A percentile compares a stretch with the other conserved stretches of the same genome.
Conservation (phyloP, 805 yeast species). For the Metschnikowia bowlesiae region DNA sequence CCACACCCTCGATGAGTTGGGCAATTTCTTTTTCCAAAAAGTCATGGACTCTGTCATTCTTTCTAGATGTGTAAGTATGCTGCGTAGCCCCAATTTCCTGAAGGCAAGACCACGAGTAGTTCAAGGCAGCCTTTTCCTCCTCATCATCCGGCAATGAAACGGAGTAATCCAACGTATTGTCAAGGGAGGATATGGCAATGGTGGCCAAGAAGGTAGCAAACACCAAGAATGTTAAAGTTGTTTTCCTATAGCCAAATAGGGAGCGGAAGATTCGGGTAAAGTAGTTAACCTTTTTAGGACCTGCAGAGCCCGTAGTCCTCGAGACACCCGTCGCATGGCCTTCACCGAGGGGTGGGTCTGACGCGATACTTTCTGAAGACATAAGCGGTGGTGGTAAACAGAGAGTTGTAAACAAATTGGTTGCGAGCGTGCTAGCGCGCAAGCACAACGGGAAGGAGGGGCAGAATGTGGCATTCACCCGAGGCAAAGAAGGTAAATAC, state of each 20-base stretch:
- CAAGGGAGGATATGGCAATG: constrained; percentile 33
- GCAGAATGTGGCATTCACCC: not conserved
- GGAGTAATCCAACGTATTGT: constrained; percentile 36
- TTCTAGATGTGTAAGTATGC: constrained; percentile 78
- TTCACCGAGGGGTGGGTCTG: constrained; percentile 1
- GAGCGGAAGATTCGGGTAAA: constrained; percentile 37
- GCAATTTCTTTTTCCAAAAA: constrained; percentile 45
- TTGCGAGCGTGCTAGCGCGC: constrained; percentile 2
- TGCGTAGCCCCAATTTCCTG: constrained; percentile 61
- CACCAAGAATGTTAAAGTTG: constrained; percentile 57
- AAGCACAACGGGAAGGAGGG: not conserved
- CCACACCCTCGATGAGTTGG: constrained; percentile 26
- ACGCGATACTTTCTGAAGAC: constrained; percentile 3
- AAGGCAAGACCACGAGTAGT: constrained; percentile 63
- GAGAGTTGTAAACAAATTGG: not conserved
- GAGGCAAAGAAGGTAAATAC: not conserved
- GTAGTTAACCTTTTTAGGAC: constrained; percentile 11
- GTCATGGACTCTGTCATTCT: constrained; percentile 73
- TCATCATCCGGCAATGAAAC: constrained; percentile 41
- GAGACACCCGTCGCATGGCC: not conserved
- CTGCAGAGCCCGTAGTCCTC: not conserved
- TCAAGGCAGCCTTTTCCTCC: constrained; percentile 31
- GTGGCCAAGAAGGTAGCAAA: constrained; percentile 44
- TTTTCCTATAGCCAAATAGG: constrained; percentile 67
- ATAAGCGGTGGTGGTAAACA: not conserved